Base-by-base conservation (phyloP, 306 rosid species). In the Ormosia emarginata region DNA sequence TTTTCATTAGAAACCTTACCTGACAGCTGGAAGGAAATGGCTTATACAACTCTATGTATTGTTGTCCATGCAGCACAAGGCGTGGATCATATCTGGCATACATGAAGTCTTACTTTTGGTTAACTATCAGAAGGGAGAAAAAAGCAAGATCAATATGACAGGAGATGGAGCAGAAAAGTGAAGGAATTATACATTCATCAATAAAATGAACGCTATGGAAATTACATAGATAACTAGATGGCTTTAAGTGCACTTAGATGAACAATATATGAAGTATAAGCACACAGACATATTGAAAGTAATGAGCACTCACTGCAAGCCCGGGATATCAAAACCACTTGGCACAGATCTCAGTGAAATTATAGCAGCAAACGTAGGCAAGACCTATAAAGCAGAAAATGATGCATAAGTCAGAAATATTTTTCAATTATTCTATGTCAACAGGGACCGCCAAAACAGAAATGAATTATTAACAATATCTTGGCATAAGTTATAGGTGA, bases 61-160 rank as follows among this genome's bases (percentile, higher is more conserved):
- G 98, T 67, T 95, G 98, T 14, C 98, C 98, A 71, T 95, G 98
- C 66, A 95, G 88, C 84, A 93, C 84, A 73, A 95, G 99, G 46
- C 87, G 94, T 29, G 94, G 97, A 86, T 95, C 97, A 78, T 56
- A 93, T 81, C 99, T 95, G 88, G 43, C 67, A 85, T 30, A 70
- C 61, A 81, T 33, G 11, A 49, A 85, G 46, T 63, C 64, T 33
- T 46, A 75, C 12, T 39, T 76, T 63, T 12, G 14, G 67, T 62
- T 62, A 81, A 78, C 18, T 3, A 36, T 29, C 78, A 78, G 59
- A 72, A 64, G 52, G 37, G 39, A 24, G 6, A n/a, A 15, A 80
- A 62, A 68, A 29, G n/a, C 56, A 74, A 78, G 30, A 77, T 37
- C 67, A 68, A 11, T 1, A 71, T 64, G 68, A 85, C 57, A 82